Evolutionary conservation across 2,329 filamentous ascomycete genomes (phyloP).

Genomic region (Teratosphaeria pseudoeucalypti): DNA sequence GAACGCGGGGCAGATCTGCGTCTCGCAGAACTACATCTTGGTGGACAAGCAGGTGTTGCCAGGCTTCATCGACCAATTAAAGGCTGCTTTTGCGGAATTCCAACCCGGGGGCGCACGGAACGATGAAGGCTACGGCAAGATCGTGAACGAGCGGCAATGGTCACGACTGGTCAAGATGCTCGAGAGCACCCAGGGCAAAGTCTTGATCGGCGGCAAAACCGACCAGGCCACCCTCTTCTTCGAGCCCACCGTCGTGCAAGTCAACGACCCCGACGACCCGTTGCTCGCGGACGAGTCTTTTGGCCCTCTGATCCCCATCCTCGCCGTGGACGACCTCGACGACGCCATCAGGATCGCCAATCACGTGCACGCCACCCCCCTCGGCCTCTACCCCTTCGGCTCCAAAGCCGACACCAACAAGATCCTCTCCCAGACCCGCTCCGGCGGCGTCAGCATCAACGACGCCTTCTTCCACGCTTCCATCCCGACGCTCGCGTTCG

Average conservation of each 20-base stretch:
- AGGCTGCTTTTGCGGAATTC: slow-evolving; percentile 61
- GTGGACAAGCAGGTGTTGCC: slow-evolving; percentile 59
- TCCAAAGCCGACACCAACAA: slow-evolving; percentile 66
- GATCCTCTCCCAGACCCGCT: slow-evolving; percentile 39
- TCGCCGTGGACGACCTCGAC: slow-evolving; percentile 69
- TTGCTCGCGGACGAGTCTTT: slow-evolving; percentile 81
- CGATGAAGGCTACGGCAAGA: slow-evolving; percentile 68
- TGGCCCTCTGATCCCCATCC: slow-evolving; percentile 78
- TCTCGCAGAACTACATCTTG: slow-evolving; percentile 86
- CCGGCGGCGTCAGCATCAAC: slow-evolving; percentile 42
- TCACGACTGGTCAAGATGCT: slow-evolving; percentile 80
- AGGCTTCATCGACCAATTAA: slow-evolving; percentile 52
- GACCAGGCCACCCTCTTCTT: slow-evolving; percentile 76
- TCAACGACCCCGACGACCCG: slow-evolving; percentile 63
- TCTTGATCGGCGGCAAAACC: slow-evolving; percentile 75
- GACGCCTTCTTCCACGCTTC: slow-evolving; percentile 59
- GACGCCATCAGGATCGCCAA: slow-evolving; percentile 77
- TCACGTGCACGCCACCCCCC: slow-evolving; percentile 67
- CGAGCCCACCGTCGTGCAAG: slow-evolving; percentile 83
- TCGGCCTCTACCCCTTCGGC: slow-evolving; percentile 79
- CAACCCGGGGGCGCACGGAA: slow-evolving; percentile 71
- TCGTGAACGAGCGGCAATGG: slow-evolving; percentile 74
- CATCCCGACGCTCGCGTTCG: slow-evolving; percentile 65
- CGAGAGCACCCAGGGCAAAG: slow-evolving; percentile 71
- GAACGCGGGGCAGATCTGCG: slow-evolving; percentile 83